phyloP scores from a whole-genome alignment of 2,329 filamentous ascomycete genomes.

The Paracoccidioides brasiliensis region DNA sequence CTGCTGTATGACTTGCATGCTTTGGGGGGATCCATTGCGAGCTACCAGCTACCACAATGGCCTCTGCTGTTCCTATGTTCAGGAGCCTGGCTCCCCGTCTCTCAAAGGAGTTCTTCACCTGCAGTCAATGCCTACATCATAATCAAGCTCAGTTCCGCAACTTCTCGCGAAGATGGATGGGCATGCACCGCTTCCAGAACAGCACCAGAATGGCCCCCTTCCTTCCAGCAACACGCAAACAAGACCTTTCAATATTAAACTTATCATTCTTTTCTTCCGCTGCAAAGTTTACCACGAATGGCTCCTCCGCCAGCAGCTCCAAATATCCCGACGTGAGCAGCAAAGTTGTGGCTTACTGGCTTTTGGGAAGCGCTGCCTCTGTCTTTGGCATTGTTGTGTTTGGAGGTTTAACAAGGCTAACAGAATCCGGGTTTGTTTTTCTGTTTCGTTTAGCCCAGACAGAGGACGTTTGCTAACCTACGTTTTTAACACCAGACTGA shows the following conservation, averaged over 20 bases:
- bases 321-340: slow-evolving; percentile 50
- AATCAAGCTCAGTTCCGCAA: slow-evolving; percentile 18
- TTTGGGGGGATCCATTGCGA: not conserved
- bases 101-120: slow-evolving; percentile 28
- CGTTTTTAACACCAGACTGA: slow-evolving; percentile 48
- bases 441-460: not conserved
- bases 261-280: slow-evolving; percentile 6
- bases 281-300: slow-evolving; percentile 7
- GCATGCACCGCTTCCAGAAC: slow-evolving; percentile 17
- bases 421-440: slow-evolving; percentile 70
- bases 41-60: slow-evolving; percentile 22
- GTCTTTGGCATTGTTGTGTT: slow-evolving; percentile 97
- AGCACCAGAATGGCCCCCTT: slow-evolving; percentile 18
- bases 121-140: slow-evolving; percentile 27
- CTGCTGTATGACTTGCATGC: not conserved
- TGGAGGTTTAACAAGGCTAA: slow-evolving; percentile 82
- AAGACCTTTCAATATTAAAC: slow-evolving; percentile 1
- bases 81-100: slow-evolving; percentile 25
- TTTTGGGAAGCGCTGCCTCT: slow-evolving; percentile 77
- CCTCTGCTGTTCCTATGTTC: slow-evolving; percentile 20
- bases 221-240: slow-evolving; percentile 10
- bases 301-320: slow-evolving; percentile 19
- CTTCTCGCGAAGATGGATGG: slow-evolving; percentile 21
- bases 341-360: slow-evolving; percentile 78
- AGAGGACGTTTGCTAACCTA: not conserved